phyloP scores from a whole-genome alignment of 306 rosid species.

The Cicer pinnatifidum region DNA sequence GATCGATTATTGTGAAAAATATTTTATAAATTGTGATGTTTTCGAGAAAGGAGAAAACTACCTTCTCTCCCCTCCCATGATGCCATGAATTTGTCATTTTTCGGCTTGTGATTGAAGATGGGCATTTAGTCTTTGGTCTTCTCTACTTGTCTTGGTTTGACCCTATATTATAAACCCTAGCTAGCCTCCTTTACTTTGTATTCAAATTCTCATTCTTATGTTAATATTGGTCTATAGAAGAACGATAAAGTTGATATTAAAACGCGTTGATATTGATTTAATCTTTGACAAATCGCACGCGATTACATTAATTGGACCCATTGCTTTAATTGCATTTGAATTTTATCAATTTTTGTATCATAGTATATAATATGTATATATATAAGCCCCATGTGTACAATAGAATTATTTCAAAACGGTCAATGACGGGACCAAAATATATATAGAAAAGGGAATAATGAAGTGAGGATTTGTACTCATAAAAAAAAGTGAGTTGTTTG shows the following conservation, averaged over 20 bases:
- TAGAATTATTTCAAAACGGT: slow-evolving; percentile 46
- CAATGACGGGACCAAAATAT: slow-evolving; percentile 38
- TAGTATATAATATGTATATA: slow-evolving; percentile 6
- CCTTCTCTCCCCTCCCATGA: slow-evolving; percentile 50
- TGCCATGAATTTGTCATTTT: slow-evolving; percentile 67
- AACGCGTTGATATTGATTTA: slow-evolving; percentile 63
- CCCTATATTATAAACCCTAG: slow-evolving; percentile 42
- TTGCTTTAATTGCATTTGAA: slow-evolving; percentile 44
- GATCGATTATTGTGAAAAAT: no score
- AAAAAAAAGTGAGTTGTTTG: background rate
- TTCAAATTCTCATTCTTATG: slow-evolving; percentile 39
- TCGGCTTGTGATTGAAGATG: slow-evolving; percentile 52
- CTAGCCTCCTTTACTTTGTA: slow-evolving; percentile 38
- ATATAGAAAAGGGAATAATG: slow-evolving; percentile 29
- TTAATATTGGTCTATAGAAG: slow-evolving; percentile 23
- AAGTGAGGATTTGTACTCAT: background rate
- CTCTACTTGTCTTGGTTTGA: slow-evolving; percentile 43
- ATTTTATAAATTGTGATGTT: no score
- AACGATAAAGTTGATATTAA: slow-evolving; percentile 43
- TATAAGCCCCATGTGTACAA: slow-evolving; percentile 33
- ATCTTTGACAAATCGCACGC: slow-evolving; percentile 70
- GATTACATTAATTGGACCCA: slow-evolving; percentile 48
- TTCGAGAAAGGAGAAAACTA: background rate
- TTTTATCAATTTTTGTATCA: slow-evolving; percentile 15
- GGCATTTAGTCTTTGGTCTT: slow-evolving; percentile 45